Evolutionary conservation across 1,139 yeast species (phyloP).

Genomic region (Blastobotrys proliferans): DNA sequence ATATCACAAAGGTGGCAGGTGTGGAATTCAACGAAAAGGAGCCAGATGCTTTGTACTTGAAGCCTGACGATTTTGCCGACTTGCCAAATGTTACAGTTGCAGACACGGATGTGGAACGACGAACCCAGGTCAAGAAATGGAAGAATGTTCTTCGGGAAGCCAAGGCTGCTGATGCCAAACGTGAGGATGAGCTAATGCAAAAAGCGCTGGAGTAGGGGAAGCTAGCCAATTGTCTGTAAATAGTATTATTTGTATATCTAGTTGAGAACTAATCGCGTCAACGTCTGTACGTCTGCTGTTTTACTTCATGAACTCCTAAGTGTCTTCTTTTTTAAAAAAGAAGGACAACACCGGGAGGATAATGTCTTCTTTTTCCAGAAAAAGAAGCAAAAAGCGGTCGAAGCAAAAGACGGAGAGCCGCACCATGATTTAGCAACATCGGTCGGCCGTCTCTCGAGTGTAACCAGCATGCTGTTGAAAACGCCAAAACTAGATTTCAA

Average conservation of each 20-base stretch:
- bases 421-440: too few relatives aligned
- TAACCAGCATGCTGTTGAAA: too few relatives aligned
- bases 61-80: slow-evolving; percentile 42
- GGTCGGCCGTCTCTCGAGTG: too few relatives aligned
- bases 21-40: slow-evolving; percentile 57
- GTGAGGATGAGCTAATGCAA: slow-evolving; percentile 37
- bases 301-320: too few relatives aligned
- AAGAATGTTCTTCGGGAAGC: slow-evolving; percentile 44
- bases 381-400: too few relatives aligned
- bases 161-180: slow-evolving; percentile 37
- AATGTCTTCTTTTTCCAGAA: too few relatives aligned
- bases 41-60: slow-evolving; percentile 71
- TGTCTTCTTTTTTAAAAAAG: too few relatives aligned
- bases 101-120: slow-evolving; percentile 39
- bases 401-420: too few relatives aligned
- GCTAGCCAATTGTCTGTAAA: background rate
- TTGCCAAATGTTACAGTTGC: slow-evolving; percentile 50
- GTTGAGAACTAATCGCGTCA: too few relatives aligned
- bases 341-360: too few relatives aligned
- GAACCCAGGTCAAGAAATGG: slow-evolving; percentile 40
- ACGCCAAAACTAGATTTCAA: too few relatives aligned
- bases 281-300: too few relatives aligned
- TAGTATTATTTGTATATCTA: background rate
- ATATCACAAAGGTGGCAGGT: slow-evolving; percentile 45
- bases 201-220: slow-evolving; percentile 25